Evolutionary conservation across 805 yeast species (phyloP).

Genomic region (Yamadazyma ubonensis): DNA sequence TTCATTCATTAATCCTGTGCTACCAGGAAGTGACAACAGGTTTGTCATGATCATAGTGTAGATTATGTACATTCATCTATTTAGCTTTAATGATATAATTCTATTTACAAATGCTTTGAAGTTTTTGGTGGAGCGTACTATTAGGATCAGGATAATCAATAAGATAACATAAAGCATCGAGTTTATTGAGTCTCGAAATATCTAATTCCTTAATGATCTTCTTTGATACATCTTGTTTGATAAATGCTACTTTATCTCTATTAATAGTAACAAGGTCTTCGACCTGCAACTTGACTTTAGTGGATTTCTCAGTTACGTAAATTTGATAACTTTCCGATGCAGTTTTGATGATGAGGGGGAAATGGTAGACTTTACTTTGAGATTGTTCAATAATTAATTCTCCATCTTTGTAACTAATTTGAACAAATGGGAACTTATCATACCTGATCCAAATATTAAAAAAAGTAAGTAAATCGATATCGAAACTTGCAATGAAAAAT

Average conservation of each 20-base stretch:
- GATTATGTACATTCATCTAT: not conserved
- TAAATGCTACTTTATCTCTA: slow-evolving; percentile 11
- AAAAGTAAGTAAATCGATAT: slow-evolving; percentile 49
- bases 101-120: slow-evolving; percentile 7
- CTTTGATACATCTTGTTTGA: slow-evolving; percentile 14
- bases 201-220: slow-evolving; percentile 13
- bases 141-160: slow-evolving; percentile 14
- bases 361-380: slow-evolving; percentile 61
- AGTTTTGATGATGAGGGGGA: slow-evolving; percentile 53
- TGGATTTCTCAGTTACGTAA: slow-evolving; percentile 11
- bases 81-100: too few species aligned
- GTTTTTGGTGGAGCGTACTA: slow-evolving; percentile 11
- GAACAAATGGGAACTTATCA: slow-evolving; percentile 58
- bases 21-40: too few species aligned
- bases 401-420: slow-evolving; percentile 13
- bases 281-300: slow-evolving; percentile 5
- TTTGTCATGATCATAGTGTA: not conserved
- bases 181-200: slow-evolving; percentile 5
- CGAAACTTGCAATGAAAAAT: slow-evolving; percentile 29
- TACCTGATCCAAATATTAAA: slow-evolving; percentile 59
- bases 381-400: slow-evolving; percentile 33
- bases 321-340: slow-evolving; percentile 15
- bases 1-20: not conserved
- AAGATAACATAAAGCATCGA: slow-evolving; percentile 14
- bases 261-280: slow-evolving; percentile 13